A percentile compares a stretch with the other conserved stretches of the same genome.
phyloP scores from a whole-genome alignment of 257 asterid genomes.

The Fraxinus cuspidata region DNA sequence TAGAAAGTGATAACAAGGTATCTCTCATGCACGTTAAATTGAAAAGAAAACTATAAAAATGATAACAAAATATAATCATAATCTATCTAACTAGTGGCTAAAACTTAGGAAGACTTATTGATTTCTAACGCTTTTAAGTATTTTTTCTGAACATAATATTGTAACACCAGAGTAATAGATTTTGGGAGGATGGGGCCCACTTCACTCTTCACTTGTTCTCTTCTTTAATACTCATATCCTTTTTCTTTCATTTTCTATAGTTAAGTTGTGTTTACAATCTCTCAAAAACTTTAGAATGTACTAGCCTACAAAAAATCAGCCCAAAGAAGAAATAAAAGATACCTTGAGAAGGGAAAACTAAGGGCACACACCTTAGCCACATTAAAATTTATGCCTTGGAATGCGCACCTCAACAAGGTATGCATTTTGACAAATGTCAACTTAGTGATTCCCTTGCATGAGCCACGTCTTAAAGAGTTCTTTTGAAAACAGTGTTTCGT shows the following conservation, averaged over 20 bases:
- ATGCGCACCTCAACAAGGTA: too few relatives aligned
- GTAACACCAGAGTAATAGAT: not conserved
- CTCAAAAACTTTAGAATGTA: not conserved
- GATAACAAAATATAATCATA: too few relatives aligned
- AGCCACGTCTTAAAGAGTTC: not conserved
- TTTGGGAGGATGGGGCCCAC: not conserved
- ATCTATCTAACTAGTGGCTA: too few relatives aligned
- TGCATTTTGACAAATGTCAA: too few relatives aligned
- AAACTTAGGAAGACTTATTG: too few relatives aligned
- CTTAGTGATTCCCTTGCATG: not conserved
- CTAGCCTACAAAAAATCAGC: not conserved
- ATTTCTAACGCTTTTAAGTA: too few relatives aligned
- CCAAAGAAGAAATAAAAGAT: not conserved
- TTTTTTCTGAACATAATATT: too few relatives aligned
- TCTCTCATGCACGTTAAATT: too few relatives aligned
- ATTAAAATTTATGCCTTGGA: not conserved
- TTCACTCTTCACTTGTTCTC: not conserved
- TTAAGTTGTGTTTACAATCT: not conserved
- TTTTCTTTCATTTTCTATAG: not conserved
- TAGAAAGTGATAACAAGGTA: too few relatives aligned
- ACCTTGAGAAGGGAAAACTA: not conserved
- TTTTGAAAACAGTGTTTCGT: not conserved
- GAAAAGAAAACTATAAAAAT: too few relatives aligned
- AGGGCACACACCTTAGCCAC: not conserved
- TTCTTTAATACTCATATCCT: not conserved